Base-by-base conservation (phyloP, 805 yeast species). In the Barnettozyma wickerhamii region DNA sequence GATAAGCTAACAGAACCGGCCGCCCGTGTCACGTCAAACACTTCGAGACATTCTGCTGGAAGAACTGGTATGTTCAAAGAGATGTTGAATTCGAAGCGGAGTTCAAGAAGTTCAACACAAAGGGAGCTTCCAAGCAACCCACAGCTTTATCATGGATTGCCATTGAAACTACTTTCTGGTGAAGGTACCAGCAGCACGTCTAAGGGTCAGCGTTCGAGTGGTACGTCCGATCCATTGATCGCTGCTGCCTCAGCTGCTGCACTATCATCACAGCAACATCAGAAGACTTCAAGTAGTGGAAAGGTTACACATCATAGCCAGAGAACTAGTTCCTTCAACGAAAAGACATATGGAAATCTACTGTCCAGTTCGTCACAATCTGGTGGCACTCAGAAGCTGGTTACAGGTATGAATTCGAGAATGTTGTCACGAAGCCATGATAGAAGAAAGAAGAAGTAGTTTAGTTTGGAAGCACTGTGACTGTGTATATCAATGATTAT, bases 321-420 rank as follows among this genome's bases (percentile, higher is more conserved):
- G 26, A 31, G 37, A 31, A 31, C 40, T 9, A 42, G 46, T 28
- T 42, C 45, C n/a, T 37, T 38, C 14, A 44, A 18, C 19, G 42
- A 41, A 17, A 32, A 35, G 14, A 42, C 33, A 4, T 24, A 40
- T 14, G 30, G 28, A 23, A 19, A 33, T 42, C 15, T 10, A 31
- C 15, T 19, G 21, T 12, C 30, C 23, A 23, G 19, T 18, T 18
- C 38, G 37, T 13, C 20, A 38, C 13, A 33, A 27, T 15, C 37
- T 19, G 19, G 30, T 6, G 12, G 19, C 12, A 7, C 39, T 7
- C 14, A 58, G 35, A 62, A 54, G 23, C 37, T 57, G 17, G 68
- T 79, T 17, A 77, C 84, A 3, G 64, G 78, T 13, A 65, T 73
- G 73, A 79, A 77, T 55, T 80, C 86, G 6, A 76, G 75, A 51